Conservation (phyloP, 768 basidiomycete species). For the Daedalea quercina region DNA sequence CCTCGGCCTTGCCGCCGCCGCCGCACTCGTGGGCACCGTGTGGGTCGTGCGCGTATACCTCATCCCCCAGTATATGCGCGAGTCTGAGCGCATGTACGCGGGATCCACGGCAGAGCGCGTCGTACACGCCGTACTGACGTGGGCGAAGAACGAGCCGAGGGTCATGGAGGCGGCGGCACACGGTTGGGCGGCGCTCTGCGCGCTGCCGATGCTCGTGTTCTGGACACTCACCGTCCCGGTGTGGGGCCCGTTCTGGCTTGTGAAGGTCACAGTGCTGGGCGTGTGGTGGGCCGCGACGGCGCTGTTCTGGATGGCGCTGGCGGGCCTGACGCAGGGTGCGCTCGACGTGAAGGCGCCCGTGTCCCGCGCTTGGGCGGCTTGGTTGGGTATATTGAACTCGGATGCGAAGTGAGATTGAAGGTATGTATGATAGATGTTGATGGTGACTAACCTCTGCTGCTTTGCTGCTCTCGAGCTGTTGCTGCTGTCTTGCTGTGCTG, state of each 20-base stretch:
- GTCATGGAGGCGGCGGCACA: background rate
- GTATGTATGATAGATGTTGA: too few relatives aligned
- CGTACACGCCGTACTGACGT: background rate
- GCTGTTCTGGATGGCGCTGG: background rate
- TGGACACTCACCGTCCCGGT: background rate
- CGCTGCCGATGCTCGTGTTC: background rate
- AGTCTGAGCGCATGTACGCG: too few relatives aligned
- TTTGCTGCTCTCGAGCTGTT: too few relatives aligned
- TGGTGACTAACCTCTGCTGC: too few relatives aligned
- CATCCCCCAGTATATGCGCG: too few relatives aligned
- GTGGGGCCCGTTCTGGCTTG: background rate
- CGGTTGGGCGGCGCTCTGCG: background rate
- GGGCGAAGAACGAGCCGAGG: background rate
- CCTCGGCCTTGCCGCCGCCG: too few relatives aligned
- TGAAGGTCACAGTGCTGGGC: background rate
- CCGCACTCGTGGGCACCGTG: too few relatives aligned
- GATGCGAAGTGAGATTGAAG: too few relatives aligned
- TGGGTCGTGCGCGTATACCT: too few relatives aligned
- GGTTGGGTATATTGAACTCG: too few relatives aligned
- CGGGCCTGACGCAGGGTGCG: background rate
- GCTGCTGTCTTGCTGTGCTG: too few relatives aligned
- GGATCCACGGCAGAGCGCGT: background rate
- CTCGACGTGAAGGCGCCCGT: background rate
- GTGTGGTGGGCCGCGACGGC: background rate
- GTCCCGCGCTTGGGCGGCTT: too few relatives aligned